Evolutionary conservation across 495 filamentous ascomycete species (phyloP), one percentile per base, ranked within the genome.

Genomic region (Bathelium albidoporum): DNA sequence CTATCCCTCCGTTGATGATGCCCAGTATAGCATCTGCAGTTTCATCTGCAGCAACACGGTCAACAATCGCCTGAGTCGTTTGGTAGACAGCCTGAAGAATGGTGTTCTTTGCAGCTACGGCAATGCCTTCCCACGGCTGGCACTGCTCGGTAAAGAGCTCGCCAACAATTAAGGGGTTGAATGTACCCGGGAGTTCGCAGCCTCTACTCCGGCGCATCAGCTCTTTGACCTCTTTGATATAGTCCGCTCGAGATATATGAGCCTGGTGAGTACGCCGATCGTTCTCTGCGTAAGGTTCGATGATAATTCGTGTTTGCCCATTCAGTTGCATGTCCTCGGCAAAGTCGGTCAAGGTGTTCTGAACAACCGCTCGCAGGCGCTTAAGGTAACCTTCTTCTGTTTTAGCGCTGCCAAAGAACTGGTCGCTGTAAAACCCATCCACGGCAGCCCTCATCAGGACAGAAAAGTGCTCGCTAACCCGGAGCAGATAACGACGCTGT

Each of bases 301-400:
- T 34, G 41, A 64, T 65, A 1, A 22, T 12, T 20, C 44, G 44
- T 12, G 44, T 49, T 39, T 85, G 82, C 1, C 83, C 84, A 24
- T 60, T 64, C 1, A 9, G 59, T 0, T 62, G 52, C 36, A 89
- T 80, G 0, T 78, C 68, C 10, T 80, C 72, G 0, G 80, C 78
- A 60, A 89, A 89, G 0, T 75, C 71, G 14, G 71, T 71, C 62
- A 82, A 82, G 20, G 80, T 65, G 41, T 84, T 80, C 39, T 87
- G 83, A 22, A 87, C 72, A 0, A 83, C 70, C 0, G 87, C 85
- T 11, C 87, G 79, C 9, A 89, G 73, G 7, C 83, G 81, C 62
- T 83, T 82, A 9, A 64, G n/a, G 14, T 71, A 64, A 5, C 78
- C 81, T 22, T 64, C 34, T 0, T 70, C 59, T 0, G 76, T 71